Conservation (phyloP, 2,329 filamentous ascomycete species). For the Colletotrichum cereale region DNA sequence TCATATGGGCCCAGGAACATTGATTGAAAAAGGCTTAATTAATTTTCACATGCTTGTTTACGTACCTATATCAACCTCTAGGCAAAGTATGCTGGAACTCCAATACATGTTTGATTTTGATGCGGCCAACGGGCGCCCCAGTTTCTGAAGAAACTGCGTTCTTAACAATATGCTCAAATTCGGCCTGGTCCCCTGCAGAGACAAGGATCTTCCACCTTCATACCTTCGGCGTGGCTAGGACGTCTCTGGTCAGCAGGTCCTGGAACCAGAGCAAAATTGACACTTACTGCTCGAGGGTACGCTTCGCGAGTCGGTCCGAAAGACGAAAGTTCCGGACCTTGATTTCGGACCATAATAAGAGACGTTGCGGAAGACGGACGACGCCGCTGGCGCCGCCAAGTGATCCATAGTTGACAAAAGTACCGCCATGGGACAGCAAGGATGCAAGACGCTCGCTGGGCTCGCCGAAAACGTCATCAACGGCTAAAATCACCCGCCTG, state of each 20-base stretch:
- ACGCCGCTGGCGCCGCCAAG: slow-evolving; percentile 28
- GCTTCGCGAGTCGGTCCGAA: background rate
- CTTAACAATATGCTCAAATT: background rate
- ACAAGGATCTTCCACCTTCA: background rate
- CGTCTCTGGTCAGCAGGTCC: background rate
- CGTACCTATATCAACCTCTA: background rate
- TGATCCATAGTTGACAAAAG: slow-evolving; percentile 41
- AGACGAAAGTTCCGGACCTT: slow-evolving; percentile 25
- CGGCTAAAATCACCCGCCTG: slow-evolving; percentile 32
- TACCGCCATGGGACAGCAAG: slow-evolving; percentile 38
- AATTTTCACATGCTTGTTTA: background rate
- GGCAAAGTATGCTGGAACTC: background rate
- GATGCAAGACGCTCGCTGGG: slow-evolving; percentile 36
- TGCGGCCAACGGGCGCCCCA: background rate
- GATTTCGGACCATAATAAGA: slow-evolving; percentile 11
- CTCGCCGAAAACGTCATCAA: slow-evolving; percentile 42
- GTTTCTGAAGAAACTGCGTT: background rate
- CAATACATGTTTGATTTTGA: background rate
- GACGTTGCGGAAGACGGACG: slow-evolving; percentile 3
- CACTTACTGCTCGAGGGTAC: background rate
- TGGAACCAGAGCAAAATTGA: slow-evolving; percentile 1
- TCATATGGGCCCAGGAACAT: too few species aligned
- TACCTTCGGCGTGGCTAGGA: background rate
- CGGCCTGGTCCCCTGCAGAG: background rate
- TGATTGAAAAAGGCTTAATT: too few species aligned